These are phyloP conservation scores for Trypanosoma avium DNA, from an alignment of 208 protist species.

Conservation along the genomic window DNA sequence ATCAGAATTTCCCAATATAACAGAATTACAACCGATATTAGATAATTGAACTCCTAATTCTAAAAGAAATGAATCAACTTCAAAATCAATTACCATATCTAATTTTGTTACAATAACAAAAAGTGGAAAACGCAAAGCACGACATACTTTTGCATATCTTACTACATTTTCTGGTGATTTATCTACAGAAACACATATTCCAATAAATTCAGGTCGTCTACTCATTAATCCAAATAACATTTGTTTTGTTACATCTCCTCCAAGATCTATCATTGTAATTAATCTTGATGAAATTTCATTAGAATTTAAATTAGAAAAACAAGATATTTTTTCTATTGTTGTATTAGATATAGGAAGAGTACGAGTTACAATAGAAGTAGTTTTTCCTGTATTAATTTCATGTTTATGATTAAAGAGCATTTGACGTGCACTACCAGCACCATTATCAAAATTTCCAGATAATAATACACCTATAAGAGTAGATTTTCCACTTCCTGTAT, in stretches of 20 bases:
- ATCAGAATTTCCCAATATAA: slow-evolving; percentile 34
- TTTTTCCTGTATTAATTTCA: slow-evolving; percentile 93
- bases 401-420: slow-evolving; percentile 95
- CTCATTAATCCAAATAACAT: slow-evolving; percentile 94
- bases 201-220: slow-evolving; percentile 88
- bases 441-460: slow-evolving; percentile 74
- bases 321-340: slow-evolving; percentile 9
- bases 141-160: slow-evolving; percentile 91
- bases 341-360: slow-evolving; percentile 77
- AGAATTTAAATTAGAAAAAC: slow-evolving; percentile 10
- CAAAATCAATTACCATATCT: slow-evolving; percentile 91
- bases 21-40: slow-evolving; percentile 36
- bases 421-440: slow-evolving; percentile 71
- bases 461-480: slow-evolving; percentile 82
- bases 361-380: slow-evolving; percentile 91
- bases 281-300: slow-evolving; percentile 41
- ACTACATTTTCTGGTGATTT: slow-evolving; percentile 30
- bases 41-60: slow-evolving; percentile 65
- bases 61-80: slow-evolving; percentile 89
- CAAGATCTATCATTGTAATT: slow-evolving; percentile 58
- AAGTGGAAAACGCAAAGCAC: slow-evolving; percentile 91
- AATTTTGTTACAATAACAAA: slow-evolving; percentile 94
- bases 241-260: slow-evolving; percentile 77
- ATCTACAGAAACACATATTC: slow-evolving; percentile 64
- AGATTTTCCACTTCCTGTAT: slow-evolving; percentile 83